Conservation (phyloP, 352 stramenopile species). For the Pythium brachiatum region DNA sequence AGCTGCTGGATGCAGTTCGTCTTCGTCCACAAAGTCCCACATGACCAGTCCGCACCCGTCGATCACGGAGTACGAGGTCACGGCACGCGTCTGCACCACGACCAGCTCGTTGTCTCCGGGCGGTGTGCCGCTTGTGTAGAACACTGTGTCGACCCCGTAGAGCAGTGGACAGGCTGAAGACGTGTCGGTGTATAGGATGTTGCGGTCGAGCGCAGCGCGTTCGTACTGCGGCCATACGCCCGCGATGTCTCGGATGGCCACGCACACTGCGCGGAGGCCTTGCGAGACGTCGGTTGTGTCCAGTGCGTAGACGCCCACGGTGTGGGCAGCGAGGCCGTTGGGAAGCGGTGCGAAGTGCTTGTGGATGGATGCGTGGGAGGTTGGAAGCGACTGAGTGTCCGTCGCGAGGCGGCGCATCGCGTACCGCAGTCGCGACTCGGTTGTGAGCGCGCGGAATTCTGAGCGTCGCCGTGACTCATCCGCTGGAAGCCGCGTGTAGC, state of each 20-base stretch:
- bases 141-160: conserved; percentile 7
- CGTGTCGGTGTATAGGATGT: conserved; percentile 2
- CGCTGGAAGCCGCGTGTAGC: conserved; percentile 2
- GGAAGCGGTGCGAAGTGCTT: not conserved
- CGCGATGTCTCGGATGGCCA: conserved; percentile 9
- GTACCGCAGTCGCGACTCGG: conserved; percentile 3
- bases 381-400: not conserved
- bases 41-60: conserved; percentile 11
- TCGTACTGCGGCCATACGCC: conserved; percentile 3
- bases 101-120: not conserved
- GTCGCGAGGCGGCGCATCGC: not conserved
- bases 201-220: not conserved
- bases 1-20: conserved; percentile 5
- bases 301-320: conserved; percentile 4
- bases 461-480: not conserved
- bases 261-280: conserved; percentile 2
- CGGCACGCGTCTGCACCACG: conserved; percentile 8
- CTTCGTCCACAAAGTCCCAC: conserved; percentile 19
- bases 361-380: not conserved
- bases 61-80: conserved; percentile 8
- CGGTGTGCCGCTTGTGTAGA: not conserved
- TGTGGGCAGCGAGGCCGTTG: not conserved
- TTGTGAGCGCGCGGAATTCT: not conserved
- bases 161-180: not conserved
- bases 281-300: conserved; percentile 5